Conservation (phyloP, 352 stramenopile genomes). For the Globisporangium camurandrum region DNA sequence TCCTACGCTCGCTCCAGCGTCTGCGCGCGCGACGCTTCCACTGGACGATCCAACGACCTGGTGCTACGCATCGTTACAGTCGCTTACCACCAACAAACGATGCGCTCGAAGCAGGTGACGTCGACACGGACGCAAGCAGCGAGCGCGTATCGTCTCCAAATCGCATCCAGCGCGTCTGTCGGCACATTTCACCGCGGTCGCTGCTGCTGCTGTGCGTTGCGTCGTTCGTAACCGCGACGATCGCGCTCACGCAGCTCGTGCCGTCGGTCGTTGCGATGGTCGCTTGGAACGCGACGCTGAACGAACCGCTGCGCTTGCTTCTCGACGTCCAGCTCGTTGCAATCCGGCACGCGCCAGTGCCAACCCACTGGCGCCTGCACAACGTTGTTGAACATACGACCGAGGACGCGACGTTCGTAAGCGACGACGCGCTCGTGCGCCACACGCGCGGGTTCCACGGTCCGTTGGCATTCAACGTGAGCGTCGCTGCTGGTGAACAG, state of each 20-base stretch:
- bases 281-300: slow-evolving; percentile 47
- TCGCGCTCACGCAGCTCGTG: slow-evolving; percentile 21
- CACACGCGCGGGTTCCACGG: slow-evolving; percentile 42
- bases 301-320: slow-evolving; percentile 30
- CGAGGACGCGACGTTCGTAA: slow-evolving; percentile 30
- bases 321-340: slow-evolving; percentile 22
- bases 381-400: slow-evolving; percentile 42
- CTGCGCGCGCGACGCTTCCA: not conserved
- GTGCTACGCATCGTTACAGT: not conserved
- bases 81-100: not conserved
- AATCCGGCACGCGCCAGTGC: slow-evolving; percentile 5
- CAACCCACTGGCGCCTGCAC: slow-evolving; percentile 16
- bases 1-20: slow-evolving; percentile 22
- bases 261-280: slow-evolving; percentile 47
- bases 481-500: slow-evolving; percentile 22
- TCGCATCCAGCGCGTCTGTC: slow-evolving; percentile 2
- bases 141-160: too few relatives aligned
- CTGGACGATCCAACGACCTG: too few relatives aligned
- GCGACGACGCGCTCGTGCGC: slow-evolving; percentile 34
- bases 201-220: slow-evolving; percentile 13
- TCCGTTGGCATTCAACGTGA: slow-evolving; percentile 45
- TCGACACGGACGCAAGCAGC: not conserved
- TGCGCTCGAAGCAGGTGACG: slow-evolving; percentile 9
- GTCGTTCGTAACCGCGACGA: slow-evolving; percentile 15
- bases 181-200: slow-evolving; percentile 14